phyloP scores from a whole-genome alignment of 23 red algal species.

The Gracilariopsis chorda region DNA sequence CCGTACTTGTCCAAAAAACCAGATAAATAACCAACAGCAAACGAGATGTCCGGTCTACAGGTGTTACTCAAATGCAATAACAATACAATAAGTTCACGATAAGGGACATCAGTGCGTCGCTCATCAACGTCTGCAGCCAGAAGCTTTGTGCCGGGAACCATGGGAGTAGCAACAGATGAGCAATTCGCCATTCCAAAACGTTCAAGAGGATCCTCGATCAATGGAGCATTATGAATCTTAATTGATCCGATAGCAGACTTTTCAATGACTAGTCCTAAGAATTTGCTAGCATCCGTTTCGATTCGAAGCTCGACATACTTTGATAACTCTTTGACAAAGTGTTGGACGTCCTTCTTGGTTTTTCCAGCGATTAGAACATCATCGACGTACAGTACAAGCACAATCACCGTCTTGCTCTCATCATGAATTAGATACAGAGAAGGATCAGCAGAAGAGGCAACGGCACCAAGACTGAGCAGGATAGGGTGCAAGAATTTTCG shows the following conservation, averaged over 20 bases:
- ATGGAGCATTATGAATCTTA: background rate
- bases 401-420: background rate
- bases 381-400: conserved; percentile 3
- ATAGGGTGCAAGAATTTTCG: background rate
- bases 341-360: background rate
- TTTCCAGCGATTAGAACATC: conserved; percentile 1
- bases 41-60: background rate
- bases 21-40: background rate
- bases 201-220: background rate
- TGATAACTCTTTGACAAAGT: background rate
- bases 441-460: background rate
- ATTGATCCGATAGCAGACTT: background rate
- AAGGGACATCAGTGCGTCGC: background rate
- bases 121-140: background rate
- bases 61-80: background rate
- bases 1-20: background rate
- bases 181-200: background rate
- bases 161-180: background rate
- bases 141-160: background rate
- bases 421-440: background rate
- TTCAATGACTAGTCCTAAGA: background rate
- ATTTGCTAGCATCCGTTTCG: background rate
- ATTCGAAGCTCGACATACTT: background rate
- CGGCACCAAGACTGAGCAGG: background rate
- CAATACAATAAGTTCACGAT: background rate